Evolutionary conservation across 148 eudicot species (phyloP), one percentile per base, ranked within the genome.

Genomic region (Fallopia convolvulus): DNA sequence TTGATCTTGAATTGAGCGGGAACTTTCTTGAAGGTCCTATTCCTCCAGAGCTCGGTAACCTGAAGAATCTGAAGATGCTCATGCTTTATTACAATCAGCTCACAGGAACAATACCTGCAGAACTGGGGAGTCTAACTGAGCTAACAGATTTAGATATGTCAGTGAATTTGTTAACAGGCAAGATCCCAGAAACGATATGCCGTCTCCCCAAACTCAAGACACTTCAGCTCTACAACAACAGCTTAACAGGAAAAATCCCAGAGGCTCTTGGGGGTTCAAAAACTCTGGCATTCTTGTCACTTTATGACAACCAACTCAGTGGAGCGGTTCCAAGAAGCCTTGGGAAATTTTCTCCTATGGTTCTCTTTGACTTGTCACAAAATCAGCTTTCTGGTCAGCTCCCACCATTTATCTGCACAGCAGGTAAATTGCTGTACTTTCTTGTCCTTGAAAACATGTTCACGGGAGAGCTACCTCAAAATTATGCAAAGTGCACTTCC

Each of bases 171-270:
- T 78, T 93, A 40, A 85, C 82, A 0, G 96, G 98, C 71, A 81
- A 76, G 4, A 83, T 93, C 50, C 94, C 97, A 3, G 84, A 81
- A 3, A 85, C 90, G 2, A n/a, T 91, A 47, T 87, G 91, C 63
- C 80, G 83, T 41, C 92, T 93, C 44, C 92, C 97, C 6, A 88
- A 88, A 53, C 91, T 93, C 40, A 13, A 75, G 46, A 81, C 83
- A 33, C 61, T 94, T 73, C 97, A 94, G 87, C 77, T 94, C 36
- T 94, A 94, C 92, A 90, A 90, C 85, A 94, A 88, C 81, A 86
- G 89, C 80, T 91, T 94, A 61, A 80, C 89, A 8, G 99, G 97
- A 72, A 81, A 84, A 55, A 84, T 93, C 58, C 94, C 97, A 4
- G 75, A 74, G 21, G 82, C 63, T 15, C 73, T 91, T 60, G 92